phyloP scores from a whole-genome alignment of 345 rosid species.

The Cardiospermum halicacabum region DNA sequence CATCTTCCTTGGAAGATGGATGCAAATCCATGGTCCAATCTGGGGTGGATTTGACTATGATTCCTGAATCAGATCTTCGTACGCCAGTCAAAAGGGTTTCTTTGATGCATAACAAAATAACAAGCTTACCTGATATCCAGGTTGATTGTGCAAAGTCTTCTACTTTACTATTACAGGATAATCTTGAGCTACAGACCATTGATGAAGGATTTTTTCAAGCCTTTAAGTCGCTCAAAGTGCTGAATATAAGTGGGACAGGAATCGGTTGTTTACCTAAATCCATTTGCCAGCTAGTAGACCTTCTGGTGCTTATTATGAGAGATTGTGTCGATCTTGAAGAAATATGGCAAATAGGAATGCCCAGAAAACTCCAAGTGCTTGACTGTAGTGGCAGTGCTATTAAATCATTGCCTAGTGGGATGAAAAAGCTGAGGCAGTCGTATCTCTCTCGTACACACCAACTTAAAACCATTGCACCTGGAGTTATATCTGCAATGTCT shows the following conservation, averaged over 20 bases:
- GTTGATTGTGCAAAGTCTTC: slow-evolving; percentile 22
- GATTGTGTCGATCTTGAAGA: slow-evolving; percentile 26
- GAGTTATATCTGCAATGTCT: slow-evolving; percentile 23
- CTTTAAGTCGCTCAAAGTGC: slow-evolving; percentile 24
- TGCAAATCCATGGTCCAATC: slow-evolving; percentile 27
- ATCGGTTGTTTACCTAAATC: slow-evolving; percentile 29
- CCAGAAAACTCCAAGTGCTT: slow-evolving; percentile 30
- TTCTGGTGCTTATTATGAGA: slow-evolving; percentile 31
- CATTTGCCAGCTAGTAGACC: slow-evolving; percentile 19
- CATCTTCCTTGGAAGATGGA: slow-evolving; percentile 20
- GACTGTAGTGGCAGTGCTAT: slow-evolving; percentile 35
- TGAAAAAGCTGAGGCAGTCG: slow-evolving; percentile 26
- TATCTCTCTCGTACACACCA: slow-evolving; percentile 35
- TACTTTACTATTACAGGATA: slow-evolving; percentile 34
- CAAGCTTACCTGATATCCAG: slow-evolving; percentile 15
- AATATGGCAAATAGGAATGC: slow-evolving; percentile 26
- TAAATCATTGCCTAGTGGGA: slow-evolving; percentile 24
- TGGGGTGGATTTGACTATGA: slow-evolving; percentile 23
- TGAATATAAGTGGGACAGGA: slow-evolving; percentile 32
- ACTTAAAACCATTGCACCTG: slow-evolving; percentile 27
- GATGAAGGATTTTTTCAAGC: slow-evolving; percentile 24
- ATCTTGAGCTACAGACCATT: slow-evolving; percentile 16
- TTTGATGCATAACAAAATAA: slow-evolving; percentile 32
- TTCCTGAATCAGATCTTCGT: slow-evolving; percentile 15
- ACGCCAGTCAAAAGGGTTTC: slow-evolving; percentile 32